These are phyloP conservation scores for Flaveria robusta DNA, from an alignment of 129 eudicot genomes.

Conservation along the genomic window DNA sequence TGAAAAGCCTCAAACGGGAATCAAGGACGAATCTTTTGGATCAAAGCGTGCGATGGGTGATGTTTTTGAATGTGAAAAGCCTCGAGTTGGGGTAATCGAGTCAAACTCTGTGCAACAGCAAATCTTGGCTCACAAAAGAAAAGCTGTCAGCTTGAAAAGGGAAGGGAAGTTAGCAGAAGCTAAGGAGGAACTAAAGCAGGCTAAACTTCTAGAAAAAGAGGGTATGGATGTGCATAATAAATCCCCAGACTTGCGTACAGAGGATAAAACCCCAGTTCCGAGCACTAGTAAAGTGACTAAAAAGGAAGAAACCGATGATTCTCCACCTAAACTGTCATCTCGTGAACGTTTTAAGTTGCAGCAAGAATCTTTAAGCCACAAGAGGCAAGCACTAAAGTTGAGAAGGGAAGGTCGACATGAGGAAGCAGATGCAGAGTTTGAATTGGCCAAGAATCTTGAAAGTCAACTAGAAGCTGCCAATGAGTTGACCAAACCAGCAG, in stretches of 20 bases:
- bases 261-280: conserved; percentile 39
- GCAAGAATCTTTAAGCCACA: conserved; percentile 84
- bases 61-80: conserved; percentile 9
- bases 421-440: conserved; percentile 91
- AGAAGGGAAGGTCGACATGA: conserved; percentile 85
- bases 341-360: conserved; percentile 86
- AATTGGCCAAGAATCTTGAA: conserved; percentile 87
- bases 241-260: conserved; percentile 20
- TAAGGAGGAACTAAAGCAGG: conserved; percentile 77
- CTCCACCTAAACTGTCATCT: conserved; percentile 62
- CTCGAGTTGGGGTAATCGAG: conserved; percentile 28
- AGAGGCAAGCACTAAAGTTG: conserved; percentile 81
- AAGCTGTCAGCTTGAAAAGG: conserved; percentile 69
- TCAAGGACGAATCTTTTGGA: conserved; percentile 13
- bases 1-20: conserved; percentile 31
- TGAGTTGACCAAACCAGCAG: conserved; percentile 37
- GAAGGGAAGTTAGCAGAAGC: conserved; percentile 89
- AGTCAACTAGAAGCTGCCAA: conserved; percentile 63
- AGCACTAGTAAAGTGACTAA: conserved; percentile 29
- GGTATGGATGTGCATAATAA: background rate
- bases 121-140: conserved; percentile 72
- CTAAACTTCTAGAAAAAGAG: conserved; percentile 72
- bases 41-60: conserved; percentile 8
- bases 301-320: conserved; percentile 41
- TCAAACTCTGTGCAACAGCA: conserved; percentile 51